Evolutionary conservation across 768 basidiomycete genomes (phyloP), one percentile per base, ranked within the genome.

Genomic region (Gloeostereum incarnatum): DNA sequence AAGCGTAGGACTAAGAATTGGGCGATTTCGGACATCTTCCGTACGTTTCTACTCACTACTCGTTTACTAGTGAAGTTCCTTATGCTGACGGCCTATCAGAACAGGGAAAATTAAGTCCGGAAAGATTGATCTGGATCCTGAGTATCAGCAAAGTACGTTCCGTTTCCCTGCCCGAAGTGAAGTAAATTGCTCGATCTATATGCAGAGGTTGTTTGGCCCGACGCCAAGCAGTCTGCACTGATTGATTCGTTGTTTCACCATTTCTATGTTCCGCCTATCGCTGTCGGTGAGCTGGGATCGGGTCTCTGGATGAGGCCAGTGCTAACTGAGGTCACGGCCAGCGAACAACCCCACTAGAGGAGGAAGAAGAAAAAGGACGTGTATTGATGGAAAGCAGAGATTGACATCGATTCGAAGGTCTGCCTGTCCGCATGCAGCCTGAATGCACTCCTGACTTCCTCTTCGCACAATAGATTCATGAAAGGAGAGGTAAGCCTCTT

Each of bases 311-410:
- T n/a, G n/a, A n/a, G n/a, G n/a, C n/a, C n/a, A n/a, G n/a, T n/a
- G n/a, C n/a, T 9, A 17, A 8, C 14, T 3, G 4, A 30, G 16
- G 39, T 31, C 6, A 20, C 22, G n/a, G n/a, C 39, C 25, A 48
- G n/a, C 23, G 10, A 19, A 23, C 20, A 13, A 20, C 31, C 40
- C 6, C 34, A 76, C 71, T 66, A 23, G 64, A 68, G 4, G 57
- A 47, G 49, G 14, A 64, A 70, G 17, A 17, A 30, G 29, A 13
- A 30, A 13, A 16, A n/a, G n/a, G n/a, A 63, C 64, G 0, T 82
- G 80, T 42, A 79, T 81, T 10, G 82, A 83, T 45, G 81, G 81
- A n/a, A 83, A 83, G 50, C 81, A 83, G 45, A 64, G 81, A 22
- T 51, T 83, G 43, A 81, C 82, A 0, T 81, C 81, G 0, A 72